Conservation (phyloP, 2,329 filamentous ascomycete species). For the Didymella exigua region DNA sequence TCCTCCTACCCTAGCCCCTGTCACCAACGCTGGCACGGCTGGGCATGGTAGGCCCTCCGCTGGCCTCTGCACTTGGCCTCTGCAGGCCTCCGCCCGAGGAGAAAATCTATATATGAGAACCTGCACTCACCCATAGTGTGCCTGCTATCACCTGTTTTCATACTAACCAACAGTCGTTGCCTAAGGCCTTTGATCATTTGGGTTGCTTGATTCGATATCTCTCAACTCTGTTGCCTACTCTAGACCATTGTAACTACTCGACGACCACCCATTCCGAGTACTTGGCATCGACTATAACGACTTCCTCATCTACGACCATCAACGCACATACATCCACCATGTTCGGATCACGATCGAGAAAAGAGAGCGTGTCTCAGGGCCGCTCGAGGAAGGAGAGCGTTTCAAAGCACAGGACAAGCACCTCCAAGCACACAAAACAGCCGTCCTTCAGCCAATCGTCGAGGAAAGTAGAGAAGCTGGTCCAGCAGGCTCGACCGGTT, state of each 20-base stretch:
- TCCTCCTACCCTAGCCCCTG: conserved; percentile 33
- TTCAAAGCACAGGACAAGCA: conserved; percentile 48
- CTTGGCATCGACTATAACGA: conserved; percentile 16
- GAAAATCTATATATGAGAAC: conserved; percentile 42
- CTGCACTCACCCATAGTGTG: conserved; percentile 32
- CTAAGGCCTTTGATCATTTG: conserved; percentile 31
- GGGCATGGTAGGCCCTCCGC: conserved; percentile 16
- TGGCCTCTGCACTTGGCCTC: conserved; percentile 13
- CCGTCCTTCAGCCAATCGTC: conserved; percentile 46
- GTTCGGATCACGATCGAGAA: conserved; percentile 45
- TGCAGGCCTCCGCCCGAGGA: conserved; percentile 24
- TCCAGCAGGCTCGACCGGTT: conserved; percentile 39
- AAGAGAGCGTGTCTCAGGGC: conserved; percentile 43
- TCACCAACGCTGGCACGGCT: conserved; percentile 40
- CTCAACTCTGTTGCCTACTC: conserved; percentile 42
- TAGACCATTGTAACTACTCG: conserved; percentile 37
- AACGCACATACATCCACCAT: conserved; percentile 31
- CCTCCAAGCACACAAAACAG: conserved; percentile 45
- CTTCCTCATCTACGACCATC: conserved; percentile 16
- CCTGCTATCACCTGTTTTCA: conserved; percentile 36
- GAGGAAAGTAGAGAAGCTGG: conserved; percentile 43
- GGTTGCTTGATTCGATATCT: conserved; percentile 32
- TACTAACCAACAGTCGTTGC: conserved; percentile 37
- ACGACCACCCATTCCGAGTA: conserved; percentile 24
- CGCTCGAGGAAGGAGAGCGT: conserved; percentile 44